phyloP scores from a whole-genome alignment of 768 basidiomycete genomes.

The Termitomyces sp. region DNA sequence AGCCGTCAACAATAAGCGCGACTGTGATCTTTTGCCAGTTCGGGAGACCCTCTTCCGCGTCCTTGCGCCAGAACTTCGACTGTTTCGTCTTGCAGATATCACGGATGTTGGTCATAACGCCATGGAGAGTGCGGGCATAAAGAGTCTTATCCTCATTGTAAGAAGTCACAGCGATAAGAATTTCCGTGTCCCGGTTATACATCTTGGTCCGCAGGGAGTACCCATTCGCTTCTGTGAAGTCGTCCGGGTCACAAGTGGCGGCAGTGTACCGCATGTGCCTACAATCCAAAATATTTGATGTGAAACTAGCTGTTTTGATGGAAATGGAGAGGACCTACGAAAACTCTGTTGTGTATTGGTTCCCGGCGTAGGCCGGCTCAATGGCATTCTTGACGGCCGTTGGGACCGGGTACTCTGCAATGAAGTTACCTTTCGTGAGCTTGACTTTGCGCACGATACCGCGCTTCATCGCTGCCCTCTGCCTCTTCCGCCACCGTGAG shows the following conservation, averaged over 20 bases:
- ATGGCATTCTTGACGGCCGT: slow-evolving; percentile 80
- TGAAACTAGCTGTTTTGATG: neutral
- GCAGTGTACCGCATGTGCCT: slow-evolving; percentile 94
- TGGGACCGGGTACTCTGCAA: slow-evolving; percentile 85
- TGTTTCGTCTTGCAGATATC: slow-evolving; percentile 96
- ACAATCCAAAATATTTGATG: neutral
- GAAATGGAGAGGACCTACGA: slow-evolving; percentile 49
- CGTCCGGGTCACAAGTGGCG: slow-evolving; percentile 88
- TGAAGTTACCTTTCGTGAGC: slow-evolving; percentile 90
- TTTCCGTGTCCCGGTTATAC: slow-evolving; percentile 87
- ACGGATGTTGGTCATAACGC: slow-evolving; percentile 95
- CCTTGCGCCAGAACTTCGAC: slow-evolving; percentile 85
- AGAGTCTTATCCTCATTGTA: slow-evolving; percentile 92
- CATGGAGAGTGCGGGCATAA: slow-evolving; percentile 87
- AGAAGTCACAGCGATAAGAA: slow-evolving; percentile 91
- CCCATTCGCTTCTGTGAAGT: slow-evolving; percentile 74
- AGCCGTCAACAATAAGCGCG: slow-evolving; percentile 86
- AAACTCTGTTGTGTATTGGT: slow-evolving; percentile 84
- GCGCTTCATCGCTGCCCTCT: slow-evolving; percentile 88
- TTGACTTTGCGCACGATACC: slow-evolving; percentile 87
- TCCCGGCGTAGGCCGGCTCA: slow-evolving; percentile 65
- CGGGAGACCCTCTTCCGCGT: slow-evolving; percentile 78
- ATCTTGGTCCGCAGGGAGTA: slow-evolving; percentile 84
- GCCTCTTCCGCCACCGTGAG: slow-evolving; percentile 65
- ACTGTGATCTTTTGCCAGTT: slow-evolving; percentile 92